A percentile compares a stretch with the other conserved stretches of the same genome.
phyloP scores from a whole-genome alignment of 441 rosid species.

The Populus hybrid region DNA sequence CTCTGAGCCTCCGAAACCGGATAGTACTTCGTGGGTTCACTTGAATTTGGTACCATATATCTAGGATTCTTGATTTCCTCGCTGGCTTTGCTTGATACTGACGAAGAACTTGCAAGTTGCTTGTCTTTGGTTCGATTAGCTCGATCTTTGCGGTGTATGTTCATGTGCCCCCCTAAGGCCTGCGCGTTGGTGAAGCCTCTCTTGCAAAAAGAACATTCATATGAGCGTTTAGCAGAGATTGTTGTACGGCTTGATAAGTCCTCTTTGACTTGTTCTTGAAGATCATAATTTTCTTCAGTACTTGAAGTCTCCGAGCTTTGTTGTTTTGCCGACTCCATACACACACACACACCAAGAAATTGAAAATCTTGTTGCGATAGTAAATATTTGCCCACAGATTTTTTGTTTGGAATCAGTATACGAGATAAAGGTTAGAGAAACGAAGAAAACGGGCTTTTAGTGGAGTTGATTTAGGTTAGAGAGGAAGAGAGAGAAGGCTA shows the following conservation, averaged over 20 bases:
- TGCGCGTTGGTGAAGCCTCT: conserved; percentile 84
- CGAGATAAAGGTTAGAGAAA: background rate
- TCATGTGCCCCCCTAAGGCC: conserved; percentile 88
- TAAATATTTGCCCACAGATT: background rate
- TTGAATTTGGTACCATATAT: conserved; percentile 3
- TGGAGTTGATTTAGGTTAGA: background rate
- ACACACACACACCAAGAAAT: background rate
- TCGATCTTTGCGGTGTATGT: conserved; percentile 61
- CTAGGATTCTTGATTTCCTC: conserved; percentile 26
- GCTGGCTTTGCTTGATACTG: conserved; percentile 4
- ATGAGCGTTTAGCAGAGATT: conserved; percentile 32
- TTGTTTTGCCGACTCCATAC: conserved; percentile 32
- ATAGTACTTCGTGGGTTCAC: conserved; percentile 16
- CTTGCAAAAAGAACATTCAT: conserved; percentile 69
- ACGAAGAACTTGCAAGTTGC: conserved; percentile 20
- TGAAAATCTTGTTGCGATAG: background rate
- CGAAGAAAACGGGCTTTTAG: background rate
- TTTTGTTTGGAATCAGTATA: background rate
- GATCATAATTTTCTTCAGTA: conserved; percentile 26
- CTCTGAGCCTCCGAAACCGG: conserved; percentile 24
- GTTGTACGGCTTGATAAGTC: background rate
- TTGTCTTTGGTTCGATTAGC: conserved; percentile 29
- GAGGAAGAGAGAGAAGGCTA: background rate
- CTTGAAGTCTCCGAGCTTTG: conserved; percentile 28
- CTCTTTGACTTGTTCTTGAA: conserved; percentile 22